A percentile compares a stretch with the other conserved stretches of the same genome.
Evolutionary conservation across 257 asterid genomes (phyloP).

Genomic region (Coffea eugenioides): DNA sequence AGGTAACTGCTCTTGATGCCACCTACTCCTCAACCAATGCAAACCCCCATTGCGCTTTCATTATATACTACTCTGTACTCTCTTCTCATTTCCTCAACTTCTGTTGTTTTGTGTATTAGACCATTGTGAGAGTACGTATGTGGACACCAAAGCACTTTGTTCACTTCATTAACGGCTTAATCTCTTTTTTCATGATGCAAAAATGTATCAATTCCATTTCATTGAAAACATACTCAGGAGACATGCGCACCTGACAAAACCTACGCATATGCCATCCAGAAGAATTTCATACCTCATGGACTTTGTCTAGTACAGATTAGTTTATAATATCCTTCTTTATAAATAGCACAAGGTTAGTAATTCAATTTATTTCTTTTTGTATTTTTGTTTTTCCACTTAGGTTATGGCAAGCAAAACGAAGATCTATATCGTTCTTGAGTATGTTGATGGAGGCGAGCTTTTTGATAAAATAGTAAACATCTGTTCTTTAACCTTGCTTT

Average conservation of each 20-base stretch:
- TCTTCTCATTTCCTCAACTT: neutral
- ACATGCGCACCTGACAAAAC: neutral
- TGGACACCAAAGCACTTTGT: neutral
- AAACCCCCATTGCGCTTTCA: neutral
- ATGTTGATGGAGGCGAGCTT: slow-evolving; percentile 82
- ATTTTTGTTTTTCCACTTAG: slow-evolving; percentile 27
- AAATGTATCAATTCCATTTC: neutral
- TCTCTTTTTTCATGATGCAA: neutral
- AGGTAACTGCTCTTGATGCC: slow-evolving; percentile 33
- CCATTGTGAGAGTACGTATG: neutral
- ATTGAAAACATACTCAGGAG: neutral
- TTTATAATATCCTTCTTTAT: neutral
- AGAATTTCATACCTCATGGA: neutral
- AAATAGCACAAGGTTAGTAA: neutral
- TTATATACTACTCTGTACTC: neutral
- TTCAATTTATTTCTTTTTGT: neutral
- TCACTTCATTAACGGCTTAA: neutral
- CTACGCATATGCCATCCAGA: neutral
- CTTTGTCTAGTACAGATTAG: neutral
- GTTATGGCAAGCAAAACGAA: slow-evolving; percentile 83
- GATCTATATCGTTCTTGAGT: slow-evolving; percentile 78
- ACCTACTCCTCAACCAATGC: neutral
- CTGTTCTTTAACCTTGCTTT: slow-evolving; percentile 3
- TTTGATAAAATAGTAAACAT: slow-evolving; percentile 75
- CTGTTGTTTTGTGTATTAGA: neutral